Evolutionary conservation across 2,329 filamentous ascomycete genomes (phyloP), one percentile per base, ranked within the genome.

Genomic region (Colletotrichum noveboracense): DNA sequence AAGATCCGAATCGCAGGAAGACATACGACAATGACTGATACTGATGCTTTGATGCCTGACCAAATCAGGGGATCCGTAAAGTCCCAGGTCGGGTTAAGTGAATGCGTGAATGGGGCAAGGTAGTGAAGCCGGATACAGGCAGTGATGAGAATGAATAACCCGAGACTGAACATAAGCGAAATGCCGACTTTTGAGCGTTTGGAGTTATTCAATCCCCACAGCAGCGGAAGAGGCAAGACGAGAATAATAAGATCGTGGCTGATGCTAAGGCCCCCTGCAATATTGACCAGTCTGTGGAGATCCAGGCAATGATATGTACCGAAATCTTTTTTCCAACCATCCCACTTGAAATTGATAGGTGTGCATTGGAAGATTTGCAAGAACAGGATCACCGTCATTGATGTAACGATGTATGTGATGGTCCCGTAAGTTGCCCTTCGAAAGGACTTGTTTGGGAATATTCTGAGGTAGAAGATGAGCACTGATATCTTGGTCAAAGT

Each of bases 41-140:
- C 81, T 4, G 86, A 82, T 12, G 86, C 80, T 77, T 88, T 87
- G 30, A 87, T 77, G 4, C 85, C 85, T 3, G 84, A 85, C 86
- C 86, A 88, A 60, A 88, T 80, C 21, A 87, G 75, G 7, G 81
- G 79, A 76, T 86, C 82, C 9, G 83, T 84, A 52, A 86, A 85
- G 78, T 87, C 84, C 85, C 84, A 87, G 2, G 84, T 84, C 7
- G 86, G 84, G 69, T 87, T 86, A 13, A 78, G 73, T 18, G 81
- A 84, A 13, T 78, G 76, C 16, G 81, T 82, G 72, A 84, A 84
- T 5, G 75, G 60, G 16, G 83, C 77, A 28, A 86, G 77, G 71
- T 84, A 84, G 48, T 80, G 80, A 28, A 87, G 80, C 3, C 85
- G 80, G 21, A 84, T 75, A 70, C 83, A 83, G 74, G 83, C 84